Conservation (phyloP, 768 basidiomycete species). For the Porpolomopsis calyptriformis region DNA sequence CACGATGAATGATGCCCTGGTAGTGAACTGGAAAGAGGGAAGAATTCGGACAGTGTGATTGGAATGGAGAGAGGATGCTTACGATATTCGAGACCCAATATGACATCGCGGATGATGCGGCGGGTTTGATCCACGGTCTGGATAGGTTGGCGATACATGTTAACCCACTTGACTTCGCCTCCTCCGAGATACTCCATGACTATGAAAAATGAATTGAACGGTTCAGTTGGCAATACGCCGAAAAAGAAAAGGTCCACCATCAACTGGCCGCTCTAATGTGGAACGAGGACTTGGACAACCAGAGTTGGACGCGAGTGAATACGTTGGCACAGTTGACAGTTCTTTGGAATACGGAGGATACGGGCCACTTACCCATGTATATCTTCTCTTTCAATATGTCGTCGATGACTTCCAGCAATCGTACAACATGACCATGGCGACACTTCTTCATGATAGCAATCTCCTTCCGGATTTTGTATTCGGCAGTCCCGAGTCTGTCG, state of each 20-base stretch:
- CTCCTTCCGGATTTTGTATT: constrained; percentile 81
- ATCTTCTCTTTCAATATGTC: constrained; percentile 81
- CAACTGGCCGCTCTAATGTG: background rate
- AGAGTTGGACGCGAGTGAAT: too few relatives aligned
- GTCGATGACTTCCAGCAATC: constrained; percentile 90
- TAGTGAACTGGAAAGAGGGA: constrained; percentile 62
- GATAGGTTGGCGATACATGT: constrained; percentile 53
- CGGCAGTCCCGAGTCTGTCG: constrained; percentile 60
- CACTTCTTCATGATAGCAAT: constrained; percentile 99
- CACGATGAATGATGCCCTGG: constrained; percentile 97
- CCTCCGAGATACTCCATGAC: constrained; percentile 96
- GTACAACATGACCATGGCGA: constrained; percentile 79
- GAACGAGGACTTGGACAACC: background rate
- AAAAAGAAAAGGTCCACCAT: background rate
- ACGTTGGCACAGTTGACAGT: background rate
- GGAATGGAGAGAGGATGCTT: constrained; percentile 25
- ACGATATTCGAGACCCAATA: constrained; percentile 94
- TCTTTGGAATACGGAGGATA: constrained; percentile 1
- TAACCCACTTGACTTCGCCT: constrained; percentile 89
- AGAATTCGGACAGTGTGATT: constrained; percentile 3
- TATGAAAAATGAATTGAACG: constrained; percentile 19
- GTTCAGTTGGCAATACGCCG: background rate
- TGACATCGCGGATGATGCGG: constrained; percentile 83
- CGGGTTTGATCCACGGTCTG: constrained; percentile 75
- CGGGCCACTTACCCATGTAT: constrained; percentile 73